Conservation (phyloP, 306 rosid genomes). For the Vigna nakashimae region DNA sequence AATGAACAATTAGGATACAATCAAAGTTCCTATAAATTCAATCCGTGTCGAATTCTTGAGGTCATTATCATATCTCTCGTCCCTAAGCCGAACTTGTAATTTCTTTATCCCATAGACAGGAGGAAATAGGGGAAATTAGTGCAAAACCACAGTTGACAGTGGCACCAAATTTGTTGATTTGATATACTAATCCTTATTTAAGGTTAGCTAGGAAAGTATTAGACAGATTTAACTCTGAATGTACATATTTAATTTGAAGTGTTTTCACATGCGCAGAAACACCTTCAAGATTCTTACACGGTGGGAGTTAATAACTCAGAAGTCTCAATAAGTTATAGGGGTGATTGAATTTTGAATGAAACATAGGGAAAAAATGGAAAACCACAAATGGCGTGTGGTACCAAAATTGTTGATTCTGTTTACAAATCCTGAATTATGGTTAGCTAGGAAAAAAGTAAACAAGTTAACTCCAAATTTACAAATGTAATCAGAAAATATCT, state of each 20-base stretch:
- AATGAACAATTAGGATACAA: slow-evolving; percentile 21
- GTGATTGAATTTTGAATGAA: not conserved
- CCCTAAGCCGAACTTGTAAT: slow-evolving; percentile 22
- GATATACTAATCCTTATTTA: slow-evolving; percentile 16
- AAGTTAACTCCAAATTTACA: slow-evolving; percentile 38
- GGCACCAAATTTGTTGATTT: not conserved
- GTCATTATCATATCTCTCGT: slow-evolving; percentile 17
- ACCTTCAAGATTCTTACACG: slow-evolving; percentile 44
- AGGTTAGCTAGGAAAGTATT: slow-evolving; percentile 31
- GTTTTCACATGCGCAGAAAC: slow-evolving; percentile 34
- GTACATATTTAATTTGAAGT: slow-evolving; percentile 46
- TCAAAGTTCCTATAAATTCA: slow-evolving; percentile 20
- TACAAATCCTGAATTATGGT: slow-evolving; percentile 27
- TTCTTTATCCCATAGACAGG: slow-evolving; percentile 4
- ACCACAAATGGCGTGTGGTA: not conserved
- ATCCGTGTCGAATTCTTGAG: slow-evolving; percentile 6
- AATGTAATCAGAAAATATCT: slow-evolving; percentile 41
- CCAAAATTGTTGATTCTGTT: not conserved
- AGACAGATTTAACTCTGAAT: slow-evolving; percentile 27
- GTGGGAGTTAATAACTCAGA: slow-evolving; percentile 39
- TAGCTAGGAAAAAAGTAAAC: slow-evolving; percentile 23
- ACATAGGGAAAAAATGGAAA: not conserved
- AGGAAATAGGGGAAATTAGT: not conserved
- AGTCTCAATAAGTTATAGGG: slow-evolving; percentile 28
- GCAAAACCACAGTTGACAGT: not conserved